phyloP scores from a whole-genome alignment of 1,284 basidiomycete species.

The Cutaneotrichosporon sp. region DNA sequence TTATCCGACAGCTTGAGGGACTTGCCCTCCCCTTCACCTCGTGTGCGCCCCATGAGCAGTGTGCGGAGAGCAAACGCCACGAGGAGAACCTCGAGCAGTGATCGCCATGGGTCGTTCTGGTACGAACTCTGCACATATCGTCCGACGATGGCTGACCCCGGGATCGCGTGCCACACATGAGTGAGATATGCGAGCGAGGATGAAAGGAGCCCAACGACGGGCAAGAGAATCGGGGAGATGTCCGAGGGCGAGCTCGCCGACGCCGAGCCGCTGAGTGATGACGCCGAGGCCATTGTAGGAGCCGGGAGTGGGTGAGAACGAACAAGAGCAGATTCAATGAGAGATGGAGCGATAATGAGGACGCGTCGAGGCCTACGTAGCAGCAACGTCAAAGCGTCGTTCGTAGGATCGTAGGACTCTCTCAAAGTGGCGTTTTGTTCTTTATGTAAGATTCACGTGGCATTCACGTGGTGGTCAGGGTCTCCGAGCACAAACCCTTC shows the following conservation, averaged over 20 bases:
- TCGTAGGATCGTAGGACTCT: too few species aligned
- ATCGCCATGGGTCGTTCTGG: conserved; percentile 89
- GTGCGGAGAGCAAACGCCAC: conserved; percentile 85
- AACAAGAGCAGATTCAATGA: too few species aligned
- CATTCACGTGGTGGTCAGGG: too few species aligned
- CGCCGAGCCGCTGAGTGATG: not conserved
- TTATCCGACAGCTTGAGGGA: conserved; percentile 78
- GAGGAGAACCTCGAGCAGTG: conserved; percentile 83
- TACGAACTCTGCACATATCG: conserved; percentile 77
- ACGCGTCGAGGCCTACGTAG: too few species aligned
- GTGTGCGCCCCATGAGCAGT: conserved; percentile 78
- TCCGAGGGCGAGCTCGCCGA: conserved; percentile 19
- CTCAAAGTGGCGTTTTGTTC: too few species aligned
- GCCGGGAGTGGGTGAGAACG: too few species aligned
- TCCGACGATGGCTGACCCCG: conserved; percentile 81
- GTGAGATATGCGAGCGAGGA: conserved; percentile 25
- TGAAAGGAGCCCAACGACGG: conserved; percentile 34
- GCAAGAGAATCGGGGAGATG: conserved; percentile 40
- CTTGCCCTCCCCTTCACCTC: conserved; percentile 69
- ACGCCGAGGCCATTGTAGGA: not conserved
- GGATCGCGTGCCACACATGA: conserved; percentile 53
- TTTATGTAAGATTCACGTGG: too few species aligned
- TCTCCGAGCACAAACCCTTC: too few species aligned
- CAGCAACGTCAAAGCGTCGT: too few species aligned
- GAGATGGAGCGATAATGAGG: too few species aligned